Base-by-base conservation (phyloP, 495 filamentous ascomycete genomes). In the Massariosphaeria phaeospora region DNA sequence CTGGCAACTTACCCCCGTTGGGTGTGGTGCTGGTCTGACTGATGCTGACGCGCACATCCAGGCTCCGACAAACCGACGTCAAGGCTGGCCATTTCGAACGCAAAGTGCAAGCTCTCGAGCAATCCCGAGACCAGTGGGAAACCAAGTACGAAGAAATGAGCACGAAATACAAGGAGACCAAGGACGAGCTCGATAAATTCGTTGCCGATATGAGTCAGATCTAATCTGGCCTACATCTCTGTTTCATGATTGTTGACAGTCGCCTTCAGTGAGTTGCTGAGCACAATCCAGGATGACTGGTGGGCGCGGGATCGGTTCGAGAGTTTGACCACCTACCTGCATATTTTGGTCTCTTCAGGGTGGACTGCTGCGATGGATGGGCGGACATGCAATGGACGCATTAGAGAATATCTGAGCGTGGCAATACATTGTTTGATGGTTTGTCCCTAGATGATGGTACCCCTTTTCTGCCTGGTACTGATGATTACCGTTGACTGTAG, bases 71-170 rank as follows among this genome's bases (percentile, higher is more conserved):
- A 75, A 96, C 93, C 72, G 93, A 97, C 71, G 89, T 97, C 74
- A 96, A 96, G 77, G 89, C 93, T 69, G 94, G 91, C 57, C 93
- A 99, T 79, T 96, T 89, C 75, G 94, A 97, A 76, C 94, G 94
- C 77, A 96, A 99, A 76, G 93, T 99, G 59, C 86, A 94, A 70
- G 95, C 91, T 62, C 83, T 99, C 59, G 93, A 99, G 73, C 72
- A 77, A 52, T 79, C 88, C 64, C 84, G 86, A 59, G 89, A 96
- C 70, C 77, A 88, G 70, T 96, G 90, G 89, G 94, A 97, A 77
- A 65, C 74, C 72, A 96, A 97, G 77, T 97, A 91, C 73, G 94
- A 96, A 74, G 93, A 96, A 69, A 89, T 93, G 82, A 67, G 81
- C 56, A 85, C 90, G 83, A 95, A 95, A 75, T 85, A 90, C 77